These are phyloP conservation scores for Babesia divergens DNA, from an alignment of 169 alveolate genomes.

Conservation along the genomic window DNA sequence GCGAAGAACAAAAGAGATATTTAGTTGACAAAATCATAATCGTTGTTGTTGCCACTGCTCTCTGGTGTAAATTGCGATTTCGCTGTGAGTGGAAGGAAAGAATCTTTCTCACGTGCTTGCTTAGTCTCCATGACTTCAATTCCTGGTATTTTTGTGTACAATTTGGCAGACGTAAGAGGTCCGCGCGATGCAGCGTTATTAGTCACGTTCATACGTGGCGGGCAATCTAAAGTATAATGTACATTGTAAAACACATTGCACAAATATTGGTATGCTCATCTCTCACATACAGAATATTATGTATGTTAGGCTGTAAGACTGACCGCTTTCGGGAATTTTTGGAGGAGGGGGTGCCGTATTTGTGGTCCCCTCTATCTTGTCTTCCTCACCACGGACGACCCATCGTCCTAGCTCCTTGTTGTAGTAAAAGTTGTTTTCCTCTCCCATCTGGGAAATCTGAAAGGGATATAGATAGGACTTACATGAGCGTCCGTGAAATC, in stretches of 20 bases:
- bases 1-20: not conserved
- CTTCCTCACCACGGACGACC: conserved; percentile 86
- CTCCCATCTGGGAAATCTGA: conserved; percentile 75
- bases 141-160: conserved; percentile 76
- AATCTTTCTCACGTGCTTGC: conserved; percentile 20
- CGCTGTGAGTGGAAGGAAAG: conserved; percentile 54
- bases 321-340: not conserved
- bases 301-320: not conserved
- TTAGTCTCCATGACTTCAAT: conserved; percentile 61
- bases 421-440: conserved; percentile 81
- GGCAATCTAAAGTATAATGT: too few species aligned
- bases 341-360: conserved; percentile 35
- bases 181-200: conserved; percentile 25
- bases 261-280: not conserved
- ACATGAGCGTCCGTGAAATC: conserved; percentile 64
- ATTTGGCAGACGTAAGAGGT: conserved; percentile 60
- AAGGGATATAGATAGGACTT: not conserved
- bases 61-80: conserved; percentile 60
- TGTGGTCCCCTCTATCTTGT: conserved; percentile 53
- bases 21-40: conserved; percentile 17
- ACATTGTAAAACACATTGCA: not conserved
- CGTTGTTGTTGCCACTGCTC: conserved; percentile 16
- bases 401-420: conserved; percentile 80
- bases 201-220: not conserved
- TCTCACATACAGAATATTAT: not conserved